Evolutionary conservation across 2,329 filamentous ascomycete genomes (phyloP), one percentile per base, ranked within the genome.

Genomic region (Paracoccidioides brasiliensis): DNA sequence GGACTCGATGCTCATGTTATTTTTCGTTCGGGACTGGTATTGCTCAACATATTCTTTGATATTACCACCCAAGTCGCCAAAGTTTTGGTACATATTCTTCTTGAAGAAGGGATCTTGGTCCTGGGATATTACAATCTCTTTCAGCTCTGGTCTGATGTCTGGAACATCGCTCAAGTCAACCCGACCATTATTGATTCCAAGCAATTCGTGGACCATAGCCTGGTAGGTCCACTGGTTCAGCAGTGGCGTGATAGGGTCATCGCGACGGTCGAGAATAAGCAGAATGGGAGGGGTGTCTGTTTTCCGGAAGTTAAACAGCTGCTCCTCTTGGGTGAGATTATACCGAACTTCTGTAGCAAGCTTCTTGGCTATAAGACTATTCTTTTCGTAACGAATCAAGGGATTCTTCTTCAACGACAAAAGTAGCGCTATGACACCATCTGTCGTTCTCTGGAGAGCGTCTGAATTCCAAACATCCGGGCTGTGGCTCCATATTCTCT

Each of bases 41-140:
- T 97, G 93, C 67, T 95, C 90, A 55, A 98, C 93, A 64, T 98
- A 98, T 80, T 96, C 90, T 70, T 97, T 97, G 67, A 96, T 95
- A 63, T 94, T 96, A 43, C 91, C 87, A 9, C 93, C 90, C 5
- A 98, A 78, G 62, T 97, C 90, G 55, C 91, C 90, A 70, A 97
- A 98, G 68, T 97, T 97, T 64, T 95, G 81, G 63, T 90, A 97
- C 90, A 97, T 97, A 71, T 97, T 97, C 75, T 96, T 96, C 72
- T 85, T 96, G 76, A 98, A 98, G 74, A 98, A 98, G 0, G 93
- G 90, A 66, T 98, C 93, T 71, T 98, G 93, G 60, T 98, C 93
- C 70, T 93, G 90, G 1, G 91, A 95, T 40, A 98, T 74, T 2
- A 97, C 90, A 56, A 98, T 93, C 72, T 98, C 93, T 66, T 86